These are phyloP conservation scores for Creolimax fragrantissima DNA, from an alignment of 78 protist species.

Conservation along the genomic window DNA sequence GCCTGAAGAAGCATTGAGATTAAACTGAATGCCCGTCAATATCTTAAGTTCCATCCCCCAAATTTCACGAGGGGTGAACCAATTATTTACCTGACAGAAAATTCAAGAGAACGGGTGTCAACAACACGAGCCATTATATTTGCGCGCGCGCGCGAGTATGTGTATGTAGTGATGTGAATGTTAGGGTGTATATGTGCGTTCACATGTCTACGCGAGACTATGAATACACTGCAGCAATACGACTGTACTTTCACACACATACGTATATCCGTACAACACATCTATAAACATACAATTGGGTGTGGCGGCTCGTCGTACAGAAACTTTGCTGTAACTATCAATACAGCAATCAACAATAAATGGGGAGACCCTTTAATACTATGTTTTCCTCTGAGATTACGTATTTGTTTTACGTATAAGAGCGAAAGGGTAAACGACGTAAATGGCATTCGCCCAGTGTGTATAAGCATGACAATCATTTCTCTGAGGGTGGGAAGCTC, in stretches of 20 bases:
- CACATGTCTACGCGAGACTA: neutral
- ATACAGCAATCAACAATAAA: neutral
- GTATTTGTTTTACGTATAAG: neutral
- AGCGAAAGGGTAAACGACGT: neutral
- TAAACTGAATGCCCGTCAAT: neutral
- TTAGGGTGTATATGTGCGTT: neutral
- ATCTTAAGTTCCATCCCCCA: neutral
- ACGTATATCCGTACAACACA: neutral
- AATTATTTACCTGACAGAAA: neutral
- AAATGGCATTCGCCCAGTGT: slow-evolving; percentile 1
- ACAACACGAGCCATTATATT: too few species aligned
- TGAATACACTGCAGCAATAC: too few species aligned
- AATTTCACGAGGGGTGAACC: neutral
- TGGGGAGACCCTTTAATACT: neutral
- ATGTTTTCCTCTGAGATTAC: neutral
- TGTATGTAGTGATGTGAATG: neutral
- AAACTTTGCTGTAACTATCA: slow-evolving; percentile 13
- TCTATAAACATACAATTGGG: neutral
- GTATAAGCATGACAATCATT: neutral
- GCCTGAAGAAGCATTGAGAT: neutral
- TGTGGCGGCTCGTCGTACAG: slow-evolving; percentile 20
- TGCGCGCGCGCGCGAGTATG: neutral
- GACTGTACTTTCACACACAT: neutral
- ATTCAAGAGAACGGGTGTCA: too few species aligned
- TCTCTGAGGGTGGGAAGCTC: neutral